phyloP scores from a whole-genome alignment of 371 early-diverging fungal species.

The Mortierella sp. region DNA sequence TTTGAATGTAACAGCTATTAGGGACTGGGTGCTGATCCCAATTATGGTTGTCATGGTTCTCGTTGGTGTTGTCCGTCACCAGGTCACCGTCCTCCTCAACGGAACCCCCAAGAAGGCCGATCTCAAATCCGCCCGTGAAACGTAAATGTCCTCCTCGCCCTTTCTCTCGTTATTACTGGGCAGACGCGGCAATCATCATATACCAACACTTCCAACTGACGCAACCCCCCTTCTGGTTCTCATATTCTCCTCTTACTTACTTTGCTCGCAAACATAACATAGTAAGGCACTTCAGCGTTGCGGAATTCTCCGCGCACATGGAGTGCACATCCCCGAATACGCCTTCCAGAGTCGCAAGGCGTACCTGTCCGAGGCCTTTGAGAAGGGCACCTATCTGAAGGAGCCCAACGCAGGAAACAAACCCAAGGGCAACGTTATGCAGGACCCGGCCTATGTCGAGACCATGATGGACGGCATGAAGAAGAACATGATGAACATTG shows the following conservation, averaged over 20 bases:
- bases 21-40: constrained; percentile 96
- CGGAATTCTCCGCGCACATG: constrained; percentile 75
- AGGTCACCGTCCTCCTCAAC: constrained; percentile 89
- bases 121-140: constrained; percentile 83
- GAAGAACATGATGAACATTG: constrained; percentile 94
- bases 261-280: not conserved
- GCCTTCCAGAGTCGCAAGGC: constrained; percentile 81
- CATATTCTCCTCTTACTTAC: not conserved
- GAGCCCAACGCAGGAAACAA: constrained; percentile 73
- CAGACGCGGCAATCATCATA: not conserved
- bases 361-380: constrained; percentile 82
- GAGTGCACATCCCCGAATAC: constrained; percentile 75
- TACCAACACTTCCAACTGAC: not conserved
- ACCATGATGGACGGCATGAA: constrained; percentile 98
- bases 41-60: constrained; percentile 97
- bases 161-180: not conserved
- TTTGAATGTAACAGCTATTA: constrained; percentile 69
- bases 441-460: constrained; percentile 94
- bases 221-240: not conserved
- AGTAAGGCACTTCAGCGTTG: constrained; percentile 85
- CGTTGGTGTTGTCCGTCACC: constrained; percentile 93
- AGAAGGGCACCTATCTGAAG: constrained; percentile 87
- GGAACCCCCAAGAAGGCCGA: constrained; percentile 83
- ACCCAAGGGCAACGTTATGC: constrained; percentile 84
- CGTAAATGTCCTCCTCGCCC: constrained; percentile 56